A percentile compares a stretch with the other conserved stretches of the same genome.
Conservation (phyloP, 1,284 basidiomycete genomes). For the Heterobasidion parviporum region DNA sequence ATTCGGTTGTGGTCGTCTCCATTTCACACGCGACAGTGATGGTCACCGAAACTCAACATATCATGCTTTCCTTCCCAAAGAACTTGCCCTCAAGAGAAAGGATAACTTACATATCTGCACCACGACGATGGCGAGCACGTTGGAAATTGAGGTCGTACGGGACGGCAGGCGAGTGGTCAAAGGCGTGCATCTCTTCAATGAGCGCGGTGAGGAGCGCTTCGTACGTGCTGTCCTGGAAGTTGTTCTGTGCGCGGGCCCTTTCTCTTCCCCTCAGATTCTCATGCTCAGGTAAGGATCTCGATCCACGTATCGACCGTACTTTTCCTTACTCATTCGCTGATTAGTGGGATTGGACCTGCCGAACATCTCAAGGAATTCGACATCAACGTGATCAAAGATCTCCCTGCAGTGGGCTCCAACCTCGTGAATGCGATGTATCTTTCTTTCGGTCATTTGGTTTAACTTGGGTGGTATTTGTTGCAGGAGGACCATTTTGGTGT, state of each 20-base stretch:
- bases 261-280: conserved; percentile 24
- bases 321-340: too few relatives aligned
- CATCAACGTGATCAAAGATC: conserved; percentile 41
- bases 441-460: too few relatives aligned
- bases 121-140: conserved; percentile 13
- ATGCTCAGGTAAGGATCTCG: conserved; percentile 21
- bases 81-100: conserved; percentile 13
- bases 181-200: conserved; percentile 11
- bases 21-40: conserved; percentile 17
- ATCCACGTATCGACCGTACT: too few relatives aligned
- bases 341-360: conserved; percentile 45
- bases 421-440: conserved; percentile 17
- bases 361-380: conserved; percentile 35
- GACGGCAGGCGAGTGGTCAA: conserved; percentile 1
- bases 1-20: conserved; percentile 14
- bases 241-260: conserved; percentile 22
- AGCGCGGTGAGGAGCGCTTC: conserved; percentile 1
- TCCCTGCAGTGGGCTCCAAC: conserved; percentile 46
- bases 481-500: conserved; percentile 25
- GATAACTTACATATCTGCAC: conserved; percentile 20
- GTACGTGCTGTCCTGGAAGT: conserved; percentile 21
- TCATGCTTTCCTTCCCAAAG: conserved; percentile 20
- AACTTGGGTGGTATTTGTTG: conserved; percentile 14
- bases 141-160: conserved; percentile 7
- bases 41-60: conserved; percentile 18